Evolutionary conservation across 176 grass and related monocot genomes (phyloP).

Genomic region (Musa itinerans): DNA sequence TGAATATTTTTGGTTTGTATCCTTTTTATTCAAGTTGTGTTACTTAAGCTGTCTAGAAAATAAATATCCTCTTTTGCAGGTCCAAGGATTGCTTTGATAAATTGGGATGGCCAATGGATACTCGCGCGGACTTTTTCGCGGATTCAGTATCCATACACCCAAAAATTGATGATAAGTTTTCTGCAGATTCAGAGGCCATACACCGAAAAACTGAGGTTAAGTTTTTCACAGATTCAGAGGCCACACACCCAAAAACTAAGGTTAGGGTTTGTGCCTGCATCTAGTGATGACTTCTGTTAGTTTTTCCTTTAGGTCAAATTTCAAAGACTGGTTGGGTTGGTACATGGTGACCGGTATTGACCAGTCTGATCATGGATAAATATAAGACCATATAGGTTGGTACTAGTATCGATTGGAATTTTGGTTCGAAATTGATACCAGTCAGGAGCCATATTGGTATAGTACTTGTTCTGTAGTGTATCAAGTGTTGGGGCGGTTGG

Average conservation of each 20-base stretch:
- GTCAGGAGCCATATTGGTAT: too few species aligned
- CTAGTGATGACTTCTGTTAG: not conserved
- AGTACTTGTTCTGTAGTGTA: too few species aligned
- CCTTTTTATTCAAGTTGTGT: constrained; percentile 20
- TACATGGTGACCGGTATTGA: too few species aligned
- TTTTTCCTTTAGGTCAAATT: too few species aligned
- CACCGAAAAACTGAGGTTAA: constrained; percentile 11
- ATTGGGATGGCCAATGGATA: constrained; percentile 58
- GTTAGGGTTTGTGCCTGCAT: not conserved
- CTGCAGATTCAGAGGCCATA: constrained; percentile 17
- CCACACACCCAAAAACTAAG: not conserved
- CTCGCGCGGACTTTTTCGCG: constrained; percentile 38
- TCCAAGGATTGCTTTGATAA: constrained; percentile 66
- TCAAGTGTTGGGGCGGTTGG: too few species aligned
- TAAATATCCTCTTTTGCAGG: constrained; percentile 39
- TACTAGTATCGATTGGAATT: too few species aligned
- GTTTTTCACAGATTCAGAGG: constrained; percentile 1
- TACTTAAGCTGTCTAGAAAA: not conserved
- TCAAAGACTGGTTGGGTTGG: too few species aligned
- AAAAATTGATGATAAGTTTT: constrained; percentile 20
- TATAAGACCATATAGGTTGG: too few species aligned
- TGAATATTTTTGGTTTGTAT: constrained; percentile 82
- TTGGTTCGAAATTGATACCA: too few species aligned
- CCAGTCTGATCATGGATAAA: too few species aligned
- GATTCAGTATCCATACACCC: not conserved